Conservation (phyloP, 805 yeast genomes). For the Teunomyces atbi region DNA sequence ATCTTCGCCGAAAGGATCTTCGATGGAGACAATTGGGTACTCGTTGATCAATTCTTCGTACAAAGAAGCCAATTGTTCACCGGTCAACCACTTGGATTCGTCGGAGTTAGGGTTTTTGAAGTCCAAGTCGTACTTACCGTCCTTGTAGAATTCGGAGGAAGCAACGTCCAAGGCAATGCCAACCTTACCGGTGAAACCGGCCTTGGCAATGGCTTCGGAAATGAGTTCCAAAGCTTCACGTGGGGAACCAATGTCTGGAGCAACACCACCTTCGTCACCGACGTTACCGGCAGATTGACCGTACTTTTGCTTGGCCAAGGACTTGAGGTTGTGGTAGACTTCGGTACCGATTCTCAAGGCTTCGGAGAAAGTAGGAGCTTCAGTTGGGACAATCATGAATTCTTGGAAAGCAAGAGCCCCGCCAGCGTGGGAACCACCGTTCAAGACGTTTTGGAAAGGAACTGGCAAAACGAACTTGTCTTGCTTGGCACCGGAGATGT, state of each 20-base stretch:
- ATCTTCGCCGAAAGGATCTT: slow-evolving; percentile 99
- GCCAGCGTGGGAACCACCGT: slow-evolving; percentile 99
- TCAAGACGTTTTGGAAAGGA: slow-evolving; percentile 97
- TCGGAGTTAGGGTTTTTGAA: slow-evolving; percentile 97
- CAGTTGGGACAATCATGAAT: slow-evolving; percentile 98
- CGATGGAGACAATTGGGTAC: slow-evolving; percentile 97
- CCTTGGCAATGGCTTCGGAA: slow-evolving; percentile 80
- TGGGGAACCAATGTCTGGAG: slow-evolving; percentile 94
- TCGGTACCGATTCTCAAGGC: slow-evolving; percentile 96
- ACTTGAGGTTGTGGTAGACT: slow-evolving; percentile 95
- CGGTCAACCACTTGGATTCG: slow-evolving; percentile 85
- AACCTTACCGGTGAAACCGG: slow-evolving; percentile 94
- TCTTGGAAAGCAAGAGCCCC: slow-evolving; percentile 99
- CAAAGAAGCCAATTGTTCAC: slow-evolving; percentile 80
- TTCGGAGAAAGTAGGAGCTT: slow-evolving; percentile 87
- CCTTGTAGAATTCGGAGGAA: slow-evolving; percentile 95
- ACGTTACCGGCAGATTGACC: slow-evolving; percentile 99
- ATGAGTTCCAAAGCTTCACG: slow-evolving; percentile 97
- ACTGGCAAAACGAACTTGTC: slow-evolving; percentile 93
- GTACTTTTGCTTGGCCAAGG: slow-evolving; percentile 89
- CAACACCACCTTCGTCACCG: slow-evolving; percentile 99
- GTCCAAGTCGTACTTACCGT: slow-evolving; percentile 96
- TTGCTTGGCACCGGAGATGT: slow-evolving; percentile 68
- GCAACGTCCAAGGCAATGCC: slow-evolving; percentile 95
- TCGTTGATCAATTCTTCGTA: slow-evolving; percentile 77